Base-by-base conservation (phyloP, 306 rosid species). In the Cicer bijugum region DNA sequence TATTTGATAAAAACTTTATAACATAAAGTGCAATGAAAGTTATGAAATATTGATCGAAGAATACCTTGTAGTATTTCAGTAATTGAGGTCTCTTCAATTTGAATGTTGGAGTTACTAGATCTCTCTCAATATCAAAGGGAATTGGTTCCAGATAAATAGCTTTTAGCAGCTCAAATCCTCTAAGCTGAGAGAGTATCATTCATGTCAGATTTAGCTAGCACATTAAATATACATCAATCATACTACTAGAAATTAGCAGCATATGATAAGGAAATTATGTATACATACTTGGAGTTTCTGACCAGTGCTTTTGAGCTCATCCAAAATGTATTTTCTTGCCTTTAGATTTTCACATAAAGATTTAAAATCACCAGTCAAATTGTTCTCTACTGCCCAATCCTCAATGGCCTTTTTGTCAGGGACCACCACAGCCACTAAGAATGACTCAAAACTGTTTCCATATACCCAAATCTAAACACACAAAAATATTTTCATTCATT, bases 371-470 rank as follows among this genome's bases (percentile, higher is more conserved):
- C 75, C 92, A 0, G 72, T 83, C 74, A 88, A 70, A 72, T 88
- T 65, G 68, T 86, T 79, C 75, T 78, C 72, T 19, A 11, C 60
- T 8, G 95, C 96, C 98, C 98, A 94, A 71, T 89, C 89, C 85
- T 88, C 97, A 46, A 94, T 68, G 9, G 83, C 88, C 72, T 79
- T 87, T 57, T 68, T 79, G 59, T 91, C 98, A 12, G 98, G 98
- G 42, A 94, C 88, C 57, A 84, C 97, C 79, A 94, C 91, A 62
- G 96, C 95, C 65, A 94, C 98, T 38, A 94, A 91, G 83, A 83
- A 91, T 39, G 98, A 91, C 89, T 94, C 98, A 35, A 94, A 91
- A 82, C 97, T 94, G 85, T 94, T 94, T 71, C 98, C 98, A 44
- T 94, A 91, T 52, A 94, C 97, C 98, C 98, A 94, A 75, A 94